These are phyloP conservation scores for Colletotrichum endophyticum DNA, from an alignment of 2,329 filamentous ascomycete species.

Conservation along the genomic window DNA sequence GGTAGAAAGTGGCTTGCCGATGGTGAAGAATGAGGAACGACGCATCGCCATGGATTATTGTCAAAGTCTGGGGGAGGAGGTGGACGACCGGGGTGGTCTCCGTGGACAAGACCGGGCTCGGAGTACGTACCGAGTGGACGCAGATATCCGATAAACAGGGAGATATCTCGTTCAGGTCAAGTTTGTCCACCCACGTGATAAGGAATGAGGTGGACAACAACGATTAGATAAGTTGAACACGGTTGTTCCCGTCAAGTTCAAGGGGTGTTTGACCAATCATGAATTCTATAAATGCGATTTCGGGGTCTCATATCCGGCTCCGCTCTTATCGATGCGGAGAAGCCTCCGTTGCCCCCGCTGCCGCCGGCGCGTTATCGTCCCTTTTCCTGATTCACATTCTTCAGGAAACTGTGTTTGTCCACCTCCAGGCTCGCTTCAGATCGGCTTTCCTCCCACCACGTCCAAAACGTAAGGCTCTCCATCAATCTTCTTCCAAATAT, in stretches of 20 bases:
- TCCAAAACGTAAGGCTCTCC: slow-evolving; percentile 9
- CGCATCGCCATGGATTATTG: background rate
- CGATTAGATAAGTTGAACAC: background rate
- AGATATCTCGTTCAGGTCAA: background rate
- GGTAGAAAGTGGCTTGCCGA: background rate
- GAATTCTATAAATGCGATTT: background rate
- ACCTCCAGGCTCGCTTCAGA: background rate
- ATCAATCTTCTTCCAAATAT: slow-evolving; percentile 12
- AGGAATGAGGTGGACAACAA: background rate
- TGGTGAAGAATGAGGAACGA: background rate
- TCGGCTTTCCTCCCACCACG: slow-evolving; percentile 6
- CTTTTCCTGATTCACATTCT: background rate
- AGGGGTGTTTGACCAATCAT: background rate
- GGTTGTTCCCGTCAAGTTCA: background rate
- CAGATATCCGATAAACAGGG: background rate
- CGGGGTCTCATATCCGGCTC: background rate
- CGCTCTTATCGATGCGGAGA: background rate
- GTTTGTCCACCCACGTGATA: slow-evolving; percentile 12
- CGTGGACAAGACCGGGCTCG: background rate
- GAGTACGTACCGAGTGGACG: background rate
- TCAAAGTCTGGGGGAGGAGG: background rate
- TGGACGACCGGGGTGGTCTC: background rate
- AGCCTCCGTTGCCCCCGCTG: background rate
- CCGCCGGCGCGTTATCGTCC: background rate
- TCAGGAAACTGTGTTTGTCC: background rate